Percentiles rank a stretch among this genome's conserved stretches.
These are phyloP conservation scores for Cyathus striatus DNA, from an alignment of 768 basidiomycete genomes.

Conservation along the genomic window DNA sequence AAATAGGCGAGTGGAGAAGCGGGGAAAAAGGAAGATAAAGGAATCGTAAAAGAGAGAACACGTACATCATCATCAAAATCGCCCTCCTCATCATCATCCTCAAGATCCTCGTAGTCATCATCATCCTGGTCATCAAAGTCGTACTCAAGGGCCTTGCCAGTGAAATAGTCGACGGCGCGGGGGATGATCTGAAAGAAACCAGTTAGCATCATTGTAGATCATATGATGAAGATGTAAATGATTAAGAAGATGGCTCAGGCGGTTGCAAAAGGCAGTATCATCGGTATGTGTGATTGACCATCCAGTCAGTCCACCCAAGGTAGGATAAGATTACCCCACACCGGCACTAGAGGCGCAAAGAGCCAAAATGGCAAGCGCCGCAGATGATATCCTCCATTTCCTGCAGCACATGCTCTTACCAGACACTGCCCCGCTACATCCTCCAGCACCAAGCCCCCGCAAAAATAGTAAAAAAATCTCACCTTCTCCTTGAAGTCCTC, in stretches of 20 bases:
- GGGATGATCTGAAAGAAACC: slow-evolving; percentile 69
- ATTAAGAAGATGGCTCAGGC: no score
- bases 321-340: no score
- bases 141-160: slow-evolving; percentile 90
- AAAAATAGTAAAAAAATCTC: slow-evolving; percentile 8
- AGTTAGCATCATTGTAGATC: slow-evolving; percentile 3
- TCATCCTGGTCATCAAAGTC: slow-evolving; percentile 57
- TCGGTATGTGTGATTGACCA: no score
- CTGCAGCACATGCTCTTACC: no score
- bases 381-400: no score
- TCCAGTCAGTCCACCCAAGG: no score
- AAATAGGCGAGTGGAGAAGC: background rate
- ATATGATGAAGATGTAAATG: background rate
- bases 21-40: slow-evolving; percentile 4
- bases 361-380: no score
- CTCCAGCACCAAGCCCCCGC: no score
- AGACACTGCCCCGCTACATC: no score
- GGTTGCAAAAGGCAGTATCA: no score
- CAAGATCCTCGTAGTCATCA: slow-evolving; percentile 55
- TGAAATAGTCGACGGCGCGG: slow-evolving; percentile 95
- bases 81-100: slow-evolving; percentile 53
- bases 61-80: slow-evolving; percentile 56
- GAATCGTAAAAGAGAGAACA: slow-evolving; percentile 4
- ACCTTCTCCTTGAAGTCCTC: slow-evolving; percentile 98
- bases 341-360: no score